Conservation (phyloP, 441 rosid species). For the Populus hybrid region DNA sequence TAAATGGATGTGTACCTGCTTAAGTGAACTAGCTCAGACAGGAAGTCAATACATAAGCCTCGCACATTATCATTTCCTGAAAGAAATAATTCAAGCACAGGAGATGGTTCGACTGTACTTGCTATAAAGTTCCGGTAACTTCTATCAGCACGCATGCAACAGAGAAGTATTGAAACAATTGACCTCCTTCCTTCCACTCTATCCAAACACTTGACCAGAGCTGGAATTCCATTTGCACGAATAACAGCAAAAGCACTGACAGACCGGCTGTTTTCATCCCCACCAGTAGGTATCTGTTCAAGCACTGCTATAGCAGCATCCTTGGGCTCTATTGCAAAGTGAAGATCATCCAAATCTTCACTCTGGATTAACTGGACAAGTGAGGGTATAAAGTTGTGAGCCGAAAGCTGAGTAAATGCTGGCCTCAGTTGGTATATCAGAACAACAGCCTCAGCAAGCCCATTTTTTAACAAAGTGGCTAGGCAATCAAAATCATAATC, state of each 20-base stretch:
- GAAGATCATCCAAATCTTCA: constrained; percentile 40
- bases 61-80: constrained; percentile 48
- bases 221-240: constrained; percentile 49
- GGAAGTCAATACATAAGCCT: constrained; percentile 53
- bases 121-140: constrained; percentile 48
- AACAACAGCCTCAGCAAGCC: constrained; percentile 58
- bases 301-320: constrained; percentile 57
- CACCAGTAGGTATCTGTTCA: constrained; percentile 54
- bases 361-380: constrained; percentile 41
- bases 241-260: constrained; percentile 43
- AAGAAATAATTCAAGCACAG: constrained; percentile 56
- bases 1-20: constrained; percentile 38
- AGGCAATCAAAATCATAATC: constrained; percentile 64
- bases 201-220: constrained; percentile 47
- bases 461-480: constrained; percentile 60
- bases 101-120: constrained; percentile 38
- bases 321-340: constrained; percentile 47
- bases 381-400: constrained; percentile 50
- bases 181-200: constrained; percentile 45
- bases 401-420: constrained; percentile 48
- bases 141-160: too few species aligned
- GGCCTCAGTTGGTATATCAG: constrained; percentile 57
- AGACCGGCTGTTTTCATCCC: constrained; percentile 44
- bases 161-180: constrained; percentile 42
- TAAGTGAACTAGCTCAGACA: constrained; percentile 48